phyloP scores from a whole-genome alignment of 73 alveolate genomes.

The Blepharisma stoltei region DNA sequence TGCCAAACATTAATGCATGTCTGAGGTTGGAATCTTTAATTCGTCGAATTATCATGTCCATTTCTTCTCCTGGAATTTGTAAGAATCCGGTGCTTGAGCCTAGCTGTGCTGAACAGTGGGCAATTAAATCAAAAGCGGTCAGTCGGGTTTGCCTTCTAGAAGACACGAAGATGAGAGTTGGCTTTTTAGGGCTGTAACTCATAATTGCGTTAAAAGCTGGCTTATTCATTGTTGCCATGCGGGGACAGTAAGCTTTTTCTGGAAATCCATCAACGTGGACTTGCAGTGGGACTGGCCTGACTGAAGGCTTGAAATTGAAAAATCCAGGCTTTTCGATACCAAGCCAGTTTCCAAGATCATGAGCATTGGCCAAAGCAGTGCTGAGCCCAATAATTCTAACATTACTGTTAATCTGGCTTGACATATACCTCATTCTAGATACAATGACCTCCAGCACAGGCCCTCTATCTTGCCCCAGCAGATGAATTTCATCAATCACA shows the following conservation, averaged over 20 bases:
- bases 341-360: conserved; percentile 99
- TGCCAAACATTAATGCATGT: conserved; percentile 84
- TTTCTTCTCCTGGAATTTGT: conserved; percentile 52
- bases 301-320: conserved; percentile 98
- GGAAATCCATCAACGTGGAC: conserved; percentile 98
- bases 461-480: conserved; percentile 99
- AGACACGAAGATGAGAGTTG: conserved; percentile 90
- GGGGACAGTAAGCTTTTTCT: conserved; percentile 69
- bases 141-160: conserved; percentile 98
- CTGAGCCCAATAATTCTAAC: conserved; percentile 94
- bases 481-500: conserved; percentile 99
- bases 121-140: conserved; percentile 97
- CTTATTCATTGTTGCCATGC: conserved; percentile 98
- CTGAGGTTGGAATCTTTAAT: conserved; percentile 83
- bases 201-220: conserved; percentile 98
- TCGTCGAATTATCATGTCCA: conserved; percentile 45
- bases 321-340: conserved; percentile 94
- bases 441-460: conserved; percentile 99
- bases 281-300: conserved; percentile 99
- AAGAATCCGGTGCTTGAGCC: conserved; percentile 35
- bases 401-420: conserved; percentile 52
- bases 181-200: conserved; percentile 89
- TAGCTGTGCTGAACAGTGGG: conserved; percentile 59
- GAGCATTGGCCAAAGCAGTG: conserved; percentile 99
- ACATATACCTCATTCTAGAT: conserved; percentile 91